Evolutionary conservation across 1,284 basidiomycete genomes (phyloP).

Genomic region (Puccinia brachypodii): DNA sequence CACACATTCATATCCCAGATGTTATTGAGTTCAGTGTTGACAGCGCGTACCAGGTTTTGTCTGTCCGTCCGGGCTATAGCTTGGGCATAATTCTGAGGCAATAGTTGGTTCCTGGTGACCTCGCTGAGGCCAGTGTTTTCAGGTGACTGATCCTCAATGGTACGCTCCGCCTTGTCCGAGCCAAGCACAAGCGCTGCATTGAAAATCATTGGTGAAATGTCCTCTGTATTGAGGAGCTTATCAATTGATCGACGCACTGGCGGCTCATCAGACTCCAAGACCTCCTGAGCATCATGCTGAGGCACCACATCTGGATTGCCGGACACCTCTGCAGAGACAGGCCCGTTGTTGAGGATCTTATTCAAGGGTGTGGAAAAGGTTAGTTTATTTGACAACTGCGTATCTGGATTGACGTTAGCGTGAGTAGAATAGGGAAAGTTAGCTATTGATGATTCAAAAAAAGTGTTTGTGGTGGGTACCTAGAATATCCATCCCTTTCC

Average conservation of each 20-base stretch:
- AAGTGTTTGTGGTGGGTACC: not conserved
- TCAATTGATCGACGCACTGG: not conserved
- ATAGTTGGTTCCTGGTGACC: not conserved
- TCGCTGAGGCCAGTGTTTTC: not conserved
- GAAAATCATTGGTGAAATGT: not conserved
- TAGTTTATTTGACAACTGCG: not conserved
- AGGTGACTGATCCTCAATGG: not conserved
- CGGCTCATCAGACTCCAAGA: not conserved
- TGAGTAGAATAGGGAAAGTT: not conserved
- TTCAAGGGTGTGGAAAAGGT: not conserved
- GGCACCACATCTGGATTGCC: not conserved
- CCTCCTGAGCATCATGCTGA: not conserved
- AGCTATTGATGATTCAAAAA: not conserved
- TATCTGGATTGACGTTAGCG: not conserved
- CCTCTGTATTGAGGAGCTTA: not conserved
- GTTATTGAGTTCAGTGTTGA: not conserved
- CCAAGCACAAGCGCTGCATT: not conserved
- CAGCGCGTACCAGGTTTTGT: not conserved
- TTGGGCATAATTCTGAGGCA: not conserved
- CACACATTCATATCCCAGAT: not conserved
- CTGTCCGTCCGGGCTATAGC: not conserved
- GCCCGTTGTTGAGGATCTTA: not conserved
- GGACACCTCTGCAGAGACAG: too few relatives aligned
- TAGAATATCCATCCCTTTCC: slow-evolving; percentile 17
- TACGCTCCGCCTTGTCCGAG: not conserved